Evolutionary conservation across 441 rosid genomes (phyloP), one percentile per base, ranked within the genome.

Genomic region (California macrophylla): DNA sequence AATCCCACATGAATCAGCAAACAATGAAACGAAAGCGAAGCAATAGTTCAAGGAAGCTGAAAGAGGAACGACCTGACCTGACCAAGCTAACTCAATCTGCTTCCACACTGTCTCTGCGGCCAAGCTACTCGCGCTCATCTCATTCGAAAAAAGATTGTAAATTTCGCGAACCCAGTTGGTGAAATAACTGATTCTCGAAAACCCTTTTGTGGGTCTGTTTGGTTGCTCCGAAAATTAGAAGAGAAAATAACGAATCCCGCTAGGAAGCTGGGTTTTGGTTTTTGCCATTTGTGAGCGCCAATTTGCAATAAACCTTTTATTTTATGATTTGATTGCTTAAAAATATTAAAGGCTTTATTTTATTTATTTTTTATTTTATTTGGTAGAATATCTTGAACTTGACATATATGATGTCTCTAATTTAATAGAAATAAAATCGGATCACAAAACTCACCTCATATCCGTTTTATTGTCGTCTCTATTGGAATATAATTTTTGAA

Each of bases 91-190:
- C 67, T 80, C 84, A 5, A 85, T 74, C 78, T 58, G 67, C 68
- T 71, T 80, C 85, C 87, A 86, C 10, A 84, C 72, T 4, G 86
- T 68, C 34, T 84, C 88, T 15, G 85, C 83, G n/a, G 82, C 88
- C 72, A 74, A 75, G 72, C 30, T 72, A 69, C 75, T 77, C 56
- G 76, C 72, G 61, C 70, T 66, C 88, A 77, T 42, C 24, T 69
- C 70, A 24, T 21, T 25, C 38, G n/a, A 9, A 50, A 50, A 5
- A 50, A 50, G 58, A 50, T 50, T 0, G 58, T 6, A 16, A 45
- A 45, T 45, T 45, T 45, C 18, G 18, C n/a, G 52, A 50, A 18
- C 58, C 58, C 58, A 50, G 10, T 50, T 50, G 8, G 23, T 18
- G 23, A 4, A 50, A 50, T 50, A 1, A 20, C 58, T 1, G 10